Conservation (phyloP, 495 filamentous ascomycete species). For the Penicillium verhagenii region DNA sequence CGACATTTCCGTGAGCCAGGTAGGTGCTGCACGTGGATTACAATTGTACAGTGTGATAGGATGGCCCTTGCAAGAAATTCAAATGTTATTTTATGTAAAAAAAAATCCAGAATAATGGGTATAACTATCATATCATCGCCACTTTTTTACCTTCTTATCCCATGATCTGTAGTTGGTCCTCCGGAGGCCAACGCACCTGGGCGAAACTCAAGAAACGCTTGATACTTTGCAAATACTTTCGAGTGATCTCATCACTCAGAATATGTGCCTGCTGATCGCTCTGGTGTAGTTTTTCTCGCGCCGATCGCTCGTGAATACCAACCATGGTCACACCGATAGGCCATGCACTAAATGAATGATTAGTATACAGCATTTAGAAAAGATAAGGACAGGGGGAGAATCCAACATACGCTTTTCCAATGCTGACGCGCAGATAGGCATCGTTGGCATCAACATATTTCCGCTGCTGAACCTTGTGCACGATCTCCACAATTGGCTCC, state of each 20-base stretch:
- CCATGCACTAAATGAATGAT: slow-evolving; percentile 63
- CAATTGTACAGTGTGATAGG: too few relatives aligned
- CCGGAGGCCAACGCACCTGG: slow-evolving; percentile 92
- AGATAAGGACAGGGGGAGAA: not conserved
- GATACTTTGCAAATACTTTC: slow-evolving; percentile 96
- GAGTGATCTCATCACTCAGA: slow-evolving; percentile 91
- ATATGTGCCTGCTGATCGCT: slow-evolving; percentile 89
- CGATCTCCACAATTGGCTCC: slow-evolving; percentile 89
- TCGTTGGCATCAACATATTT: slow-evolving; percentile 97
- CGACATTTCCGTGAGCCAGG: too few relatives aligned
- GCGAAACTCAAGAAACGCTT: slow-evolving; percentile 96
- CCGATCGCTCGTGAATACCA: slow-evolving; percentile 95
- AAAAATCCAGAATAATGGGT: slow-evolving; percentile 6
- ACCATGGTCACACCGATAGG: slow-evolving; percentile 96
- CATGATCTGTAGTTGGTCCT: slow-evolving; percentile 93
- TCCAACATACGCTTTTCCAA: slow-evolving; percentile 80
- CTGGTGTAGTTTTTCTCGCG: slow-evolving; percentile 91
- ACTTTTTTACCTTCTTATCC: slow-evolving; percentile 52
- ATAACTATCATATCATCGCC: slow-evolving; percentile 4
- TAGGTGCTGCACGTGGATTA: too few relatives aligned
- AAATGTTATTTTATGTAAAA: not conserved
- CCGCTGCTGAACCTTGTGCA: slow-evolving; percentile 80
- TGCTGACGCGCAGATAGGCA: slow-evolving; percentile 86
- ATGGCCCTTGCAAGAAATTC: not conserved
- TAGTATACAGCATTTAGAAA: slow-evolving; percentile 10